Evolutionary conservation across 1,284 basidiomycete genomes (phyloP).

Genomic region (Apiotrichum mycotoxinovorans): DNA sequence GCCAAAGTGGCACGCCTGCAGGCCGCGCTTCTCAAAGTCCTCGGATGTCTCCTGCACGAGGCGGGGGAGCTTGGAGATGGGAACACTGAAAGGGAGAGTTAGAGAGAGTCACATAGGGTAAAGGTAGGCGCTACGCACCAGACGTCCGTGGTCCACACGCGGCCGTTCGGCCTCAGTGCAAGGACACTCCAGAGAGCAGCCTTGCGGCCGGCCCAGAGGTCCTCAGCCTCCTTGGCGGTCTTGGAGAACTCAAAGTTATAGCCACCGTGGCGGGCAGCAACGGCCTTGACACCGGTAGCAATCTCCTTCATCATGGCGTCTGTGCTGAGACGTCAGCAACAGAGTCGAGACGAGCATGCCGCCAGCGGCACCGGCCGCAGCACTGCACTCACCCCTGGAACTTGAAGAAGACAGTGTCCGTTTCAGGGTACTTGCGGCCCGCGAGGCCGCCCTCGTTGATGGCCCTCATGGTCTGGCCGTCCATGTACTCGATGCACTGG

Average conservation of each 20-base stretch:
- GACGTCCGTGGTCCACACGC: slow-evolving; percentile 78
- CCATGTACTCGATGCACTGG: slow-evolving; percentile 74
- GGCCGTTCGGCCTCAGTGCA: slow-evolving; percentile 61
- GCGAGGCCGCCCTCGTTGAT: slow-evolving; percentile 62
- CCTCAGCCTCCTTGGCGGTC: slow-evolving; percentile 64
- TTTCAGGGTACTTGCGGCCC: slow-evolving; percentile 61
- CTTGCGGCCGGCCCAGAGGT: slow-evolving; percentile 82
- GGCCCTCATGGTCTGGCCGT: slow-evolving; percentile 65
- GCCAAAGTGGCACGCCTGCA: slow-evolving; percentile 56
- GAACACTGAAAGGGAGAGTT: slow-evolving; percentile 60
- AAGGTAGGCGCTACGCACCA: slow-evolving; percentile 57
- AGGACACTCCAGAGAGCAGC: slow-evolving; percentile 70
- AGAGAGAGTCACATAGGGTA: neutral
- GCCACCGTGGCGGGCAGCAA: slow-evolving; percentile 65
- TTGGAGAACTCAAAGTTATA: slow-evolving; percentile 67
- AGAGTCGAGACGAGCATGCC: neutral
- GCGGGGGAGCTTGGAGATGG: slow-evolving; percentile 70
- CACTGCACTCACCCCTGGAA: slow-evolving; percentile 61
- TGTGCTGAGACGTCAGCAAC: slow-evolving; percentile 42
- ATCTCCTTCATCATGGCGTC: slow-evolving; percentile 62
- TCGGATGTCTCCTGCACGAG: slow-evolving; percentile 71
- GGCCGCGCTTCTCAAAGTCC: slow-evolving; percentile 61
- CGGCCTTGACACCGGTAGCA: slow-evolving; percentile 58
- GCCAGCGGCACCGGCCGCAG: neutral
- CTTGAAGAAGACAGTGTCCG: slow-evolving; percentile 80